Evolutionary conservation across 164 flowering plant species (phyloP), one percentile per base, ranked within the genome.

Genomic region (Nelumbo lutea): DNA sequence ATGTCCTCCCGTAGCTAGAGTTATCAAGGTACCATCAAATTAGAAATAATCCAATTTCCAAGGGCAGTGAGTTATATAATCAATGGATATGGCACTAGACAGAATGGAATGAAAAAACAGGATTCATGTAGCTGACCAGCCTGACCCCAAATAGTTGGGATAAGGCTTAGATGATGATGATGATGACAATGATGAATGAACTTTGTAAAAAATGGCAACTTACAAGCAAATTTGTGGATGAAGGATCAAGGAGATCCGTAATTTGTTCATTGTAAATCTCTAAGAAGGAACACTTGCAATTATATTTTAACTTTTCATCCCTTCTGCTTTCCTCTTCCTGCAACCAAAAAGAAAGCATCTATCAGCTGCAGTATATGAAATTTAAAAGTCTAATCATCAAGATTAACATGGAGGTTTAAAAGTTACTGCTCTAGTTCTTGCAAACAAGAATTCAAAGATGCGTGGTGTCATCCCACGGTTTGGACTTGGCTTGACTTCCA

Each of bases 201-300:
- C 27, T 27, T 27, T 38, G n/a, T 41, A 69, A 59, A 75, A 9
- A 55, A 46, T 6, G 7, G 1, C 42, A 67, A 72, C 85, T 80
- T 82, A 96, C 99, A 64, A 85, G 93, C 80, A 96, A 81, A 82
- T 91, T 96, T 48, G 93, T 78, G 41, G 96, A 87, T 61, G 91
- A 86, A 27, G 99, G 96, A 77, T 96, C 97, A 47, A 96, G 93
- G 63, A 93, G 99, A 79, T 96, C 99, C 6, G 94, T 86, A 55
- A 96, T 88, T 77, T 96, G 99, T 76, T 96, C 99, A 79, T 96
- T 96, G 81, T 96, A 93, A 43, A 96, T 96, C 86, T 96, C 99
- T 64, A 93, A 75, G 79, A 96, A 96, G 14, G 99, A 96, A 75
- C 99, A 96, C 79, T 86, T 93, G 87, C 99, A 96, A 75, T 76